phyloP scores from a whole-genome alignment of 1,284 basidiomycete species.

The Leccinum solheimii region DNA sequence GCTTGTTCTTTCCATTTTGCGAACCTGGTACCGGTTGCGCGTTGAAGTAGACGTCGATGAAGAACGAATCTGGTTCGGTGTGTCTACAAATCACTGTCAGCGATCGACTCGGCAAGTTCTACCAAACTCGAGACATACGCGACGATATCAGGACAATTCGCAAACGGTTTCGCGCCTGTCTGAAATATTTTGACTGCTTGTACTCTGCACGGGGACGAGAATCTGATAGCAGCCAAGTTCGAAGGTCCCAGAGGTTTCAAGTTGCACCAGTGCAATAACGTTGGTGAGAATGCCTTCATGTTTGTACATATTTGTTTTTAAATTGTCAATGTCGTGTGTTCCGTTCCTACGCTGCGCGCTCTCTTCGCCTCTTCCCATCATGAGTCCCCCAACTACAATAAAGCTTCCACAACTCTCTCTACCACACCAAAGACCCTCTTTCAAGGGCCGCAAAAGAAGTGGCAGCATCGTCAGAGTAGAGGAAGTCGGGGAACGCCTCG shows the following conservation, averaged over 20 bases:
- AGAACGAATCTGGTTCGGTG: conserved; percentile 71
- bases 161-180: conserved; percentile 50
- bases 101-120: not conserved
- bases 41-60: conserved; percentile 73
- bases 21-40: conserved; percentile 44
- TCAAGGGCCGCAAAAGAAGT: conserved; percentile 66
- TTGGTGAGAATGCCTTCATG: not conserved
- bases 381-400: conserved; percentile 49
- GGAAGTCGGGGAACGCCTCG: conserved; percentile 76
- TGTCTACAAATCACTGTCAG: conserved; percentile 41
- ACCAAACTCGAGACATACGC: conserved; percentile 51
- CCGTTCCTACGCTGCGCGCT: not conserved
- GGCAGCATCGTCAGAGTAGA: conserved; percentile 87
- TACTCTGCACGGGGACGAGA: conserved; percentile 26
- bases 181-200: conserved; percentile 25
- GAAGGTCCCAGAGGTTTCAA: conserved; percentile 58
- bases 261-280: conserved; percentile 66
- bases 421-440: conserved; percentile 31
- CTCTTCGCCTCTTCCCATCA: conserved; percentile 16
- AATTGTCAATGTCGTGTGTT: not conserved
- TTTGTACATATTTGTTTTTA: conserved; percentile 25
- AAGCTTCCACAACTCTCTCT: conserved; percentile 51
- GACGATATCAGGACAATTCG: conserved; percentile 53
- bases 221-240: conserved; percentile 32
- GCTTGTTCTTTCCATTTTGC: conserved; percentile 55